A percentile compares a stretch with the other conserved stretches of the same genome.
Evolutionary conservation across 345 rosid genomes (phyloP).

Genomic region (Salix viminalis): DNA sequence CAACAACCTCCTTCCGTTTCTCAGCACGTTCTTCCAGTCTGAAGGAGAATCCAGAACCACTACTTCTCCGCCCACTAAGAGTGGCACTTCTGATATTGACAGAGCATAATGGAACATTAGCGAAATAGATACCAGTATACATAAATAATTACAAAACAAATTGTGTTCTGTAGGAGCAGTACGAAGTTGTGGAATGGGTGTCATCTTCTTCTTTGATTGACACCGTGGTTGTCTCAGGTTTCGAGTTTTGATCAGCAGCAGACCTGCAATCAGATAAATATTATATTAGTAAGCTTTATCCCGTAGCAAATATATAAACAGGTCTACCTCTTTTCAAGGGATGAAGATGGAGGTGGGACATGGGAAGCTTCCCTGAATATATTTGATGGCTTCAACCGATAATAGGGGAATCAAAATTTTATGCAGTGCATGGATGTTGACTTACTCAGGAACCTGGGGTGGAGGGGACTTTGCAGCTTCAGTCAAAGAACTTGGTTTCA

Average conservation of each 20-base stretch:
- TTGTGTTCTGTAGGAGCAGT: conserved; percentile 25
- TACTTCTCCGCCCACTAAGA: conserved; percentile 47
- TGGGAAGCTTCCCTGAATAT: background rate
- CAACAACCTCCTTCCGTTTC: conserved; percentile 32
- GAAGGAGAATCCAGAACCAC: conserved; percentile 34
- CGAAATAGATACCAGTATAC: too few relatives aligned
- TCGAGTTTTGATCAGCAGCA: conserved; percentile 40
- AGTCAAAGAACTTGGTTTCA: conserved; percentile 35
- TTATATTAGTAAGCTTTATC: background rate
- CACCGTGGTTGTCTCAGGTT: conserved; percentile 33
- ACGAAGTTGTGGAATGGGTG: conserved; percentile 77
- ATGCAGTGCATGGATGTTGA: conserved; percentile 11
- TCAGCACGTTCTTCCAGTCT: conserved; percentile 35
- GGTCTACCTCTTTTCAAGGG: background rate
- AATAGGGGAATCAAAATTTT: background rate
- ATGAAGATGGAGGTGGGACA: background rate
- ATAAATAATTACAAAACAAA: background rate
- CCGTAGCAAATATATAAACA: background rate
- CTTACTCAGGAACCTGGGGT: conserved; percentile 47
- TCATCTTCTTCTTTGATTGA: conserved; percentile 74
- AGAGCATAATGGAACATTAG: background rate
- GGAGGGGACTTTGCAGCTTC: conserved; percentile 29
- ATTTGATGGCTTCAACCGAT: background rate
- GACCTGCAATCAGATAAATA: conserved; percentile 41
- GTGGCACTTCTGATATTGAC: conserved; percentile 50